phyloP scores from a whole-genome alignment of 2,329 filamentous ascomycete species.

The Clathrospora elynae region DNA sequence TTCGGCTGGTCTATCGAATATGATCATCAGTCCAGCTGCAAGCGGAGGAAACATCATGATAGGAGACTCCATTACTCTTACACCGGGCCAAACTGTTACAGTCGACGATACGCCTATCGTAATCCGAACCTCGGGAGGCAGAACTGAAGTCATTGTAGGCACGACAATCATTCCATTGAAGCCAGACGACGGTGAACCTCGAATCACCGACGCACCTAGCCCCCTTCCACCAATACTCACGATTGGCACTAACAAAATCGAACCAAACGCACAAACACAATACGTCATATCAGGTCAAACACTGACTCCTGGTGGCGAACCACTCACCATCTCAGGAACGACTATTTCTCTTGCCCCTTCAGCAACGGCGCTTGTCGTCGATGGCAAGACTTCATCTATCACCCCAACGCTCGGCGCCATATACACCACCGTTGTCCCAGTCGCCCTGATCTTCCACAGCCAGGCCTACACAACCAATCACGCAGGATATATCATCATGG shows the following conservation, averaged over 20 bases:
- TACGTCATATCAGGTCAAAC: constrained; percentile 42
- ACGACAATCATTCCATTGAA: constrained; percentile 22
- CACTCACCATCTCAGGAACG: constrained; percentile 46
- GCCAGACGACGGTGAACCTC: constrained; percentile 6
- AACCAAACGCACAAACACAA: constrained; percentile 30
- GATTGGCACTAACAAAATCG: constrained; percentile 27
- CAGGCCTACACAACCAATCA: constrained; percentile 51
- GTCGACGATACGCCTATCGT: constrained; percentile 33
- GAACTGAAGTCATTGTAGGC: constrained; percentile 30
- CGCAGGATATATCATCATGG: constrained; percentile 51
- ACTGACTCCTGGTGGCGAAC: constrained; percentile 41
- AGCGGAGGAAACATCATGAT: constrained; percentile 23
- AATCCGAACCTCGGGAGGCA: constrained; percentile 30
- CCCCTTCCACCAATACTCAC: constrained; percentile 25
- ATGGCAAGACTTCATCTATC: constrained; percentile 35
- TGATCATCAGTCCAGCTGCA: constrained; percentile 23
- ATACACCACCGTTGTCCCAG: constrained; percentile 30
- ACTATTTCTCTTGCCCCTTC: constrained; percentile 43
- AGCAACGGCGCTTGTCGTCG: constrained; percentile 46
- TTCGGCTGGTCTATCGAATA: constrained; percentile 21
- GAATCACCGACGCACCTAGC: constrained; percentile 24
- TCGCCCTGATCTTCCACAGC: constrained; percentile 45
- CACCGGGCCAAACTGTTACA: constrained; percentile 27
- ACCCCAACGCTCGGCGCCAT: constrained; percentile 22
- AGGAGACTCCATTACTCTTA: constrained; percentile 27